Conservation (phyloP, 306 rosid species). For the Vicia villosa region DNA sequence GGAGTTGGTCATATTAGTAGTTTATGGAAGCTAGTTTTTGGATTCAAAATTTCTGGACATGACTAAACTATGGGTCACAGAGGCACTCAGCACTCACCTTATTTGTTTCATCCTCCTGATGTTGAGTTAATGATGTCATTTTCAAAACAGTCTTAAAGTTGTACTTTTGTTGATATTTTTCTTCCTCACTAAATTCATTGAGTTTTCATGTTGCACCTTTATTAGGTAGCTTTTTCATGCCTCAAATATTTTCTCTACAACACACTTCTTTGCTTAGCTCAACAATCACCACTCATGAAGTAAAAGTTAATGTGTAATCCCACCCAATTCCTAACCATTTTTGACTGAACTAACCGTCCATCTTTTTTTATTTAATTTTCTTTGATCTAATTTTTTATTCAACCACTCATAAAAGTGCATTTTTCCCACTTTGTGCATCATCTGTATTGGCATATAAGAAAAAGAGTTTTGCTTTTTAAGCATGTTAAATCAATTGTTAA, state of each 20-base stretch:
- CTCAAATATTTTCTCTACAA: slow-evolving; percentile 16
- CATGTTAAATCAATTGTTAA: slow-evolving; percentile 14
- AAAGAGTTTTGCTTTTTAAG: slow-evolving; percentile 7
- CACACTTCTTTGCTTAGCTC: slow-evolving; percentile 30
- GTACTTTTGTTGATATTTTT: slow-evolving; percentile 19
- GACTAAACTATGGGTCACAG: neutral
- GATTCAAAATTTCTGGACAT: neutral
- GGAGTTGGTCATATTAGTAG: no score
- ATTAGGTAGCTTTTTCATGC: slow-evolving; percentile 33
- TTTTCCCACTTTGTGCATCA: slow-evolving; percentile 10
- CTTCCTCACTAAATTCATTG: slow-evolving; percentile 40
- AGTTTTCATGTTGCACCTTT: slow-evolving; percentile 27
- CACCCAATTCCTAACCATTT: slow-evolving; percentile 18
- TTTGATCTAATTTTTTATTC: neutral
- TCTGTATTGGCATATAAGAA: slow-evolving; percentile 23
- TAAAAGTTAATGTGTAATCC: slow-evolving; percentile 11
- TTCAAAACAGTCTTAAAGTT: slow-evolving; percentile 9
- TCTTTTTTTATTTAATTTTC: neutral
- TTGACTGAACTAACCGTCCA: slow-evolving; percentile 10
- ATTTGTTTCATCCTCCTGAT: no score
- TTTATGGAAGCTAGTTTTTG: neutral
- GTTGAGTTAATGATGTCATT: neutral
- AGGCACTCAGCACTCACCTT: neutral
- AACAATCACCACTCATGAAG: slow-evolving; percentile 29
- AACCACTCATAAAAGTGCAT: slow-evolving; percentile 14